Base-by-base conservation (phyloP, 2,329 filamentous ascomycete genomes). In the Chaetomiaceae sp. region DNA sequence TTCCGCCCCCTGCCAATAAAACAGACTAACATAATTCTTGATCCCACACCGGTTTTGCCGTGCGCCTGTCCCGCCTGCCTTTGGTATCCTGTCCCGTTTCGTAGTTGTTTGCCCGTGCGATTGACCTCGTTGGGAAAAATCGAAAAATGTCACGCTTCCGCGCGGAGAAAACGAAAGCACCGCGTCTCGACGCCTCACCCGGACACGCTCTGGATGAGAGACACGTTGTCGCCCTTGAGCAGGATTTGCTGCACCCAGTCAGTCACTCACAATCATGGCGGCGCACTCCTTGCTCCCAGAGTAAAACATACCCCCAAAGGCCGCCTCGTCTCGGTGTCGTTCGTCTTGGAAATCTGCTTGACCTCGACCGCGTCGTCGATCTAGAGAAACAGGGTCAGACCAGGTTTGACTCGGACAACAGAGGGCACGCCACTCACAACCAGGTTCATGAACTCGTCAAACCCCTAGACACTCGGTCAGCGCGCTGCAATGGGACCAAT, bases 361-460 rank as follows among this genome's bases (percentile, higher is more conserved):
- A 99, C 90, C 72, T 97, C 92, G 51, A 96, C 83, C 25, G 93
- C 93, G 62, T 99, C 90, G 65, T 99, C 93, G 50, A 62, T 60
- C 60, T 62, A 27, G 34, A 33, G 33, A 27, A 20, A 27, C 12
- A 19, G 16, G 17, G 52, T 59, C 40, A 57, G 53, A n/a, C 16
- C 20, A n/a, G 35, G 23, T 14, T 34, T 13, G 16, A 39, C n/a
- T 81, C 25, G n/a, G 17, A 13, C 30, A 7, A 31, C 44, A 30
- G n/a, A n/a, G 25, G 34, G 37, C 38, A 41, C 27, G 41, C 16
- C 13, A 57, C 60, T 55, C 33, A 67, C 59, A 34, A 97, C 93
- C 44, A 99, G 77, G 73, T 99, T 99, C 91, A 99, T 96, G 74
- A 97, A 99, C 71, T 99, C 93, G 68, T 99, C 93, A 61, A 99